Evolutionary conservation across 164 flowering plant species (phyloP).

Genomic region (Piper betle): DNA sequence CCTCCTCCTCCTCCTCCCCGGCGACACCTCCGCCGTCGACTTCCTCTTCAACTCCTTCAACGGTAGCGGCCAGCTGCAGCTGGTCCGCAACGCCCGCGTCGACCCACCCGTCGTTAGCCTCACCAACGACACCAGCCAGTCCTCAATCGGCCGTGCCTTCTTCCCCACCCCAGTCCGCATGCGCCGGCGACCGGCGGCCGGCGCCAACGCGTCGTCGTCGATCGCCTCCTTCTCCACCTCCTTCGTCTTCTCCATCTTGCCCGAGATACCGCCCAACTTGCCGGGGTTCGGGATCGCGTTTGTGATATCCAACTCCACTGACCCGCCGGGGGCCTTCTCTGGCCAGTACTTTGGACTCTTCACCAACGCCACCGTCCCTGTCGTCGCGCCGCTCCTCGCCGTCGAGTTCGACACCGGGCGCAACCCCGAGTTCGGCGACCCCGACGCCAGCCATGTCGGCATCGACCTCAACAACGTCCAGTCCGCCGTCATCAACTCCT

Average conservation of each 20-base stretch:
- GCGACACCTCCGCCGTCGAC: slow-evolving; percentile 19
- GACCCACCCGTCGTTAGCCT: slow-evolving; percentile 49
- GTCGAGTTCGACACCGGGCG: slow-evolving; percentile 71
- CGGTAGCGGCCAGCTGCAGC: slow-evolving; percentile 18
- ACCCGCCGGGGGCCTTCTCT: slow-evolving; percentile 44
- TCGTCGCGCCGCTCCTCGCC: slow-evolving; percentile 48
- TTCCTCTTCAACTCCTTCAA: slow-evolving; percentile 51
- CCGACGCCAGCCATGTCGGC: slow-evolving; percentile 59
- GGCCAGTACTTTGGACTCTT: slow-evolving; percentile 76
- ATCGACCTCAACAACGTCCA: slow-evolving; percentile 50
- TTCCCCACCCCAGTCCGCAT: slow-evolving; percentile 32
- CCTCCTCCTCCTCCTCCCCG: neutral
- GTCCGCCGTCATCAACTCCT: slow-evolving; percentile 22
- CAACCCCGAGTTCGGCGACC: slow-evolving; percentile 66
- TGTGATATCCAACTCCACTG: slow-evolving; percentile 48
- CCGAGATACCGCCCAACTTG: slow-evolving; percentile 23
- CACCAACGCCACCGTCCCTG: slow-evolving; percentile 21
- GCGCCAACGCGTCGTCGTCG: slow-evolving; percentile 11
- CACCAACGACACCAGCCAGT: slow-evolving; percentile 47
- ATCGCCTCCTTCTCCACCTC: slow-evolving; percentile 58
- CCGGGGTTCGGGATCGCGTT: slow-evolving; percentile 77
- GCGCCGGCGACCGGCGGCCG: slow-evolving; percentile 4
- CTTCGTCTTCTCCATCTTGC: slow-evolving; percentile 64
- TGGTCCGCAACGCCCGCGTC: slow-evolving; percentile 38
- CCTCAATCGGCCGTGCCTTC: slow-evolving; percentile 59